Evolutionary conservation across 1,139 yeast species (phyloP).

Genomic region (Diutina ranongensis): DNA sequence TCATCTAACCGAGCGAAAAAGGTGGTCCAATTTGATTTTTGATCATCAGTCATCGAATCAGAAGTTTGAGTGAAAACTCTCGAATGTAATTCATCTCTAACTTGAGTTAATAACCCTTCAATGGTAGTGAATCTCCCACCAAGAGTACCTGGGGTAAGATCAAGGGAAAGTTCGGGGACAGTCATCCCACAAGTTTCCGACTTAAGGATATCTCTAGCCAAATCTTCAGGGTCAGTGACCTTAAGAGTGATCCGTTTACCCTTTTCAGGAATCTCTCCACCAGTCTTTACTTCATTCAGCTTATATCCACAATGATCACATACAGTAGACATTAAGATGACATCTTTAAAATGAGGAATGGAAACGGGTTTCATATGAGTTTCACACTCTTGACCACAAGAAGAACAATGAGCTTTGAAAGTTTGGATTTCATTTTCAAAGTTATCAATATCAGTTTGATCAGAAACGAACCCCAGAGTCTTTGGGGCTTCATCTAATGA

Average conservation of each 20-base stretch:
- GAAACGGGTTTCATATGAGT: conserved; percentile 96
- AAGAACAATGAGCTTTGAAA: conserved; percentile 85
- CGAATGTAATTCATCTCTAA: conserved; percentile 74
- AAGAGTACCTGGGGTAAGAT: conserved; percentile 89
- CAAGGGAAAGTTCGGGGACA: conserved; percentile 83
- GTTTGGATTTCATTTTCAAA: conserved; percentile 84
- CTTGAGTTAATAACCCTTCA: conserved; percentile 87
- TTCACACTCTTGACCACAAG: conserved; percentile 70
- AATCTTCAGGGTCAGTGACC: conserved; percentile 86
- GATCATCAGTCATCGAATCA: conserved; percentile 79
- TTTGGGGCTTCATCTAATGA: conserved; percentile 21
- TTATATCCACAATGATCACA: conserved; percentile 93
- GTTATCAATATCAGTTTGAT: conserved; percentile 70
- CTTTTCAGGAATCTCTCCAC: conserved; percentile 86
- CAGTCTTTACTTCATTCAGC: conserved; percentile 96
- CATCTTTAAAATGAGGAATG: conserved; percentile 97
- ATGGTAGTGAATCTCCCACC: conserved; percentile 97
- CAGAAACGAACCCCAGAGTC: conserved; percentile 44
- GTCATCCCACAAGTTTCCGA: conserved; percentile 84
- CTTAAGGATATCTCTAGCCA: conserved; percentile 88
- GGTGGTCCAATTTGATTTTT: conserved; percentile 67
- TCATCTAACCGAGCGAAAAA: conserved; percentile 67
- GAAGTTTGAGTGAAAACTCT: conserved; percentile 81
- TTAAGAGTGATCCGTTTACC: conserved; percentile 68
- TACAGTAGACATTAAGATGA: conserved; percentile 88